Evolutionary conservation across 306 rosid species (phyloP), one percentile per base, ranked within the genome.

Genomic region (Vigna radiata): DNA sequence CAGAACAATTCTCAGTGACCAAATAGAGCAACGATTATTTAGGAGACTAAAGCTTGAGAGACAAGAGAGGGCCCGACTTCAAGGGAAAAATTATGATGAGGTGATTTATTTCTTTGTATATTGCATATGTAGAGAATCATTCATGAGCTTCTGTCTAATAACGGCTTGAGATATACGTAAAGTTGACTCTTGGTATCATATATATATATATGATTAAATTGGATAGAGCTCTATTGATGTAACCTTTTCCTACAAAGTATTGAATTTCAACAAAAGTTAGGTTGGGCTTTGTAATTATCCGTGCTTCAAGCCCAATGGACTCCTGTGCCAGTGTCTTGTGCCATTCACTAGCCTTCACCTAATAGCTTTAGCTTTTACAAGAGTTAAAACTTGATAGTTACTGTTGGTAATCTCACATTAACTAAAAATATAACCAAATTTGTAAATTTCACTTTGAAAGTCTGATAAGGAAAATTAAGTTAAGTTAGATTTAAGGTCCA

Each of bases 11-110:
- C 87, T 96, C 36, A 96, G 99, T 53, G 98, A 96, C 74, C 97
- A 96, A 31, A 89, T 96, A 53, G 99, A 96, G 79, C 92, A 89
- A 19, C 85, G 98, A 44, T 78, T 96, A 58, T 88, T 88, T 84
- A 85, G 54, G 76, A 83, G 82, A 72, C 89, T 96, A 59, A 92
- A 83, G 85, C 91, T 86, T 4, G 99, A 96, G 82, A 89, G 87
- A 71, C 84, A 23, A 70, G 99, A 96, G 39, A 91, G 99, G 87
- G 97, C 99, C 9, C 87, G 91, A 84, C n/a, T 79, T 77, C 97
- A 86, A 67, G 99, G 98, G 39, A 96, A 91, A 85, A 86, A 85
- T 85, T 80, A 79, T 21, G 99, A 96, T 36, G 98, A 96, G 99
- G 98, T 96, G 87, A 87, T 70, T 47, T 19, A 7, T 41, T 31